These are phyloP conservation scores for Chondrus crispus DNA, from an alignment of 23 red algal species.

Conservation along the genomic window DNA sequence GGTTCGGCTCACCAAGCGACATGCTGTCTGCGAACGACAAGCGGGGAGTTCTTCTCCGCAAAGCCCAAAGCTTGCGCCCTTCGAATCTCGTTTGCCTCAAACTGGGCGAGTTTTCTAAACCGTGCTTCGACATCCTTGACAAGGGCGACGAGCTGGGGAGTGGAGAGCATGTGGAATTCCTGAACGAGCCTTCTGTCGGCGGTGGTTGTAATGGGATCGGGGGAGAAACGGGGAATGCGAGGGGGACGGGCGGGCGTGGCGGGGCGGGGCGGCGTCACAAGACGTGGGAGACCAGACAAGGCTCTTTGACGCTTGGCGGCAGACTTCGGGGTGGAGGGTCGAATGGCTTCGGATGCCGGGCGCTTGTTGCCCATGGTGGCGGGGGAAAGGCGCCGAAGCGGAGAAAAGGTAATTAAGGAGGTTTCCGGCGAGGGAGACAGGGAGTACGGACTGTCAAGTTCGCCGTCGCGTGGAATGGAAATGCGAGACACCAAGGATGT, in stretches of 20 bases:
- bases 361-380: conserved; percentile 15
- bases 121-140: conserved; percentile 51
- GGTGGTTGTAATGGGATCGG: not conserved
- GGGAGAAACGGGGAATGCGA: conserved; percentile 19
- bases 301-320: conserved; percentile 19
- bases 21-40: not conserved
- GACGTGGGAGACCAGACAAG: not conserved
- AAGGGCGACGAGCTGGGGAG: conserved; percentile 26
- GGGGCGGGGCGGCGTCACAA: not conserved
- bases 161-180: conserved; percentile 5
- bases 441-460: too few relatives aligned
- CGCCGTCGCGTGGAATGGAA: too few relatives aligned
- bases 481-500: too few relatives aligned
- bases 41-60: conserved; percentile 1
- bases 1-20: conserved; percentile 37
- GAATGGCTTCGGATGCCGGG: not conserved
- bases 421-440: too few relatives aligned
- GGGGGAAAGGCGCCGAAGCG: too few relatives aligned
- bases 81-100: conserved; percentile 64
- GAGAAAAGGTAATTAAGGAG: too few relatives aligned
- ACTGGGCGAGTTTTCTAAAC: conserved; percentile 28
- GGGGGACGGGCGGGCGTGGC: conserved; percentile 47
- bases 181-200: not conserved
- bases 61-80: conserved; percentile 45
- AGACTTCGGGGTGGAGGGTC: not conserved